These are phyloP conservation scores for Aspergillus aculeatinus DNA, from an alignment of 2,329 filamentous ascomycete genomes.

Conservation along the genomic window DNA sequence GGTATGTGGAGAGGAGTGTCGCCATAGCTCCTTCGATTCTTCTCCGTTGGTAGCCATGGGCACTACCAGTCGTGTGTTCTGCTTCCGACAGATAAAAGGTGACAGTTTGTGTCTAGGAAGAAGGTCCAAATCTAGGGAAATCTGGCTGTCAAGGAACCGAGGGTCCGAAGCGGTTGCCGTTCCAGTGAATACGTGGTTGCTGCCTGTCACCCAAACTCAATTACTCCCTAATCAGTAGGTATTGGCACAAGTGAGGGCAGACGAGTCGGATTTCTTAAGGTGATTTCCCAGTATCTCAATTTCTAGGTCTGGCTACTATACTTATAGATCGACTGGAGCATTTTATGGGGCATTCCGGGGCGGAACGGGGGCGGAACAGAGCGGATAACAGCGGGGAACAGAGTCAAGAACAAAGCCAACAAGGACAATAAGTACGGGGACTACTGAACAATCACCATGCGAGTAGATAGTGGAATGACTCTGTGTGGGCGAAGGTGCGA, in stretches of 20 bases:
- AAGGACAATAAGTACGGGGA: too few species aligned
- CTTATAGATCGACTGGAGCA: neutral
- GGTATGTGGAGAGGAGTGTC: constrained; percentile 63
- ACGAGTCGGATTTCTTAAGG: too few species aligned
- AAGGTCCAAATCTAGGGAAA: neutral
- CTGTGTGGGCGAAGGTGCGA: too few species aligned
- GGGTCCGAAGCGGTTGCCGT: neutral
- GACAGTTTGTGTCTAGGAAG: neutral
- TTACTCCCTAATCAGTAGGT: neutral
- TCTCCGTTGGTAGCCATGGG: constrained; percentile 14
- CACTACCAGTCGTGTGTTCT: too few species aligned
- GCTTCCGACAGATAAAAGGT: neutral
- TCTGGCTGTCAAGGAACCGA: neutral
- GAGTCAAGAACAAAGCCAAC: neutral
- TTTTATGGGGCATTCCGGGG: neutral
- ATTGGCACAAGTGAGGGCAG: too few species aligned
- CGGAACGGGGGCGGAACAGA: neutral
- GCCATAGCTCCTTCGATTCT: constrained; percentile 61
- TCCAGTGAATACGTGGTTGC: neutral
- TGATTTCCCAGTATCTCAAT: too few species aligned
- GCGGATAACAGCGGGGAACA: neutral
- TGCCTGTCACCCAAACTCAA: neutral
- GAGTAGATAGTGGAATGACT: too few species aligned
- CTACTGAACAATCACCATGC: too few species aligned
- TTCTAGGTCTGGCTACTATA: neutral